A percentile compares a stretch with the other conserved stretches of the same genome.
phyloP scores from a whole-genome alignment of 23 red algal genomes.

The Gracilaria domingensis region DNA sequence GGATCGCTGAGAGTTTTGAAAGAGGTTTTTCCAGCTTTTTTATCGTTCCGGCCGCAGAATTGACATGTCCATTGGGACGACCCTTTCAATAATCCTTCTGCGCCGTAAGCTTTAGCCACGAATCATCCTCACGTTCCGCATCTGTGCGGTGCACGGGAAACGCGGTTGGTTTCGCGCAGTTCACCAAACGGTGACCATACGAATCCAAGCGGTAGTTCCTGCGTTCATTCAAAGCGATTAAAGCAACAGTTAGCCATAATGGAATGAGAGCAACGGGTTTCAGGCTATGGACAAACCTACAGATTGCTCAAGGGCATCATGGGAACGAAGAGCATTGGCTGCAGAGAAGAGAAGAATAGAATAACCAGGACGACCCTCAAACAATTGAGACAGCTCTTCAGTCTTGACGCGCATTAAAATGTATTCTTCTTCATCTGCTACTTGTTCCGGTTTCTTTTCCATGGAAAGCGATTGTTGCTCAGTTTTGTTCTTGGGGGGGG shows the following conservation, averaged over 20 bases:
- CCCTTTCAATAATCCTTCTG: slow-evolving; percentile 5
- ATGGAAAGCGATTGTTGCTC: background rate
- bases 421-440: slow-evolving; percentile 54
- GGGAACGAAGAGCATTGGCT: slow-evolving; percentile 46
- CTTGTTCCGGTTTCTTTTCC: slow-evolving; percentile 36
- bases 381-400: slow-evolving; percentile 12
- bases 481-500: too few species aligned
- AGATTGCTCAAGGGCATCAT: slow-evolving; percentile 40
- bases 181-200: slow-evolving; percentile 64
- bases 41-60: slow-evolving; percentile 64
- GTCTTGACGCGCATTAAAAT: slow-evolving; percentile 10
- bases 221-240: background rate
- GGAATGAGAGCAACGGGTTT: background rate
- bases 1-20: slow-evolving; percentile 3
- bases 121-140: slow-evolving; percentile 69
- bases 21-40: background rate
- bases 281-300: slow-evolving; percentile 9
- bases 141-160: slow-evolving; percentile 14
- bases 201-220: slow-evolving; percentile 63
- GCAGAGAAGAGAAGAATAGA: slow-evolving; percentile 66
- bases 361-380: slow-evolving; percentile 28
- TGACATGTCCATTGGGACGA: slow-evolving; percentile 41
- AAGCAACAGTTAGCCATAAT: background rate
- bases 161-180: background rate
- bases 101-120: slow-evolving; percentile 45